phyloP scores from a whole-genome alignment of 2,329 filamentous ascomycete species.

The Hymenoscyphus linearis region DNA sequence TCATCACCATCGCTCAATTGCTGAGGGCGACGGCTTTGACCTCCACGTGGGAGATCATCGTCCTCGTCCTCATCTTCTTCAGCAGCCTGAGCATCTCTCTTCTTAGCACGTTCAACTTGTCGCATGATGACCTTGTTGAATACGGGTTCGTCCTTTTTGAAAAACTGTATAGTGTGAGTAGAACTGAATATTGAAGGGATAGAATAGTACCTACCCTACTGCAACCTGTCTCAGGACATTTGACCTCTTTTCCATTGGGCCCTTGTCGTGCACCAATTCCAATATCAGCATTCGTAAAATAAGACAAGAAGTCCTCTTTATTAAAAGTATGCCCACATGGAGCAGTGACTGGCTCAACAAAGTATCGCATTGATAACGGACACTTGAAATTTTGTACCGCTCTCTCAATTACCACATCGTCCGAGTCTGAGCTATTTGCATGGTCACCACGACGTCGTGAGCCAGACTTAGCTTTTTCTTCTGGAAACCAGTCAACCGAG shows the following conservation, averaged over 20 bases:
- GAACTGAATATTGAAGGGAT: neutral
- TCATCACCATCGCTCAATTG: constrained; percentile 18
- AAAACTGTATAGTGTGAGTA: constrained; percentile 35
- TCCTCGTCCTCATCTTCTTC: constrained; percentile 38
- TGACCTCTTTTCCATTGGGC: constrained; percentile 32
- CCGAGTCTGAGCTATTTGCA: constrained; percentile 32
- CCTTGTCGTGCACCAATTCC: neutral
- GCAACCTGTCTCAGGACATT: constrained; percentile 64
- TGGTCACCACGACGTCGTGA: constrained; percentile 14
- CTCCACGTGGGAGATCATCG: constrained; percentile 20
- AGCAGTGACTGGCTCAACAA: constrained; percentile 63
- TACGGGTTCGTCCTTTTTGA: constrained; percentile 48
- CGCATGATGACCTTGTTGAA: constrained; percentile 52
- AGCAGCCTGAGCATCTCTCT: constrained; percentile 39
- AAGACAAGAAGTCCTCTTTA: constrained; percentile 55
- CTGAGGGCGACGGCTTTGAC: constrained; percentile 16
- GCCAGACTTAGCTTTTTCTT: constrained; percentile 15
- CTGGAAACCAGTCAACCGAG: constrained; percentile 56
- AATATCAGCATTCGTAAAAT: constrained; percentile 7
- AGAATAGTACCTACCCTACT: constrained; percentile 40
- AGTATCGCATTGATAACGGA: constrained; percentile 59
- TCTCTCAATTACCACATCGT: constrained; percentile 58
- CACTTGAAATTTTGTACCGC: constrained; percentile 63
- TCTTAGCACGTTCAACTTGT: constrained; percentile 50
- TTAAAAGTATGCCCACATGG: constrained; percentile 71